Percentiles rank a stretch among this genome's conserved stretches.
These are phyloP conservation scores for Podospora pseudoanserina DNA, from an alignment of 495 filamentous ascomycete species.

Conservation along the genomic window DNA sequence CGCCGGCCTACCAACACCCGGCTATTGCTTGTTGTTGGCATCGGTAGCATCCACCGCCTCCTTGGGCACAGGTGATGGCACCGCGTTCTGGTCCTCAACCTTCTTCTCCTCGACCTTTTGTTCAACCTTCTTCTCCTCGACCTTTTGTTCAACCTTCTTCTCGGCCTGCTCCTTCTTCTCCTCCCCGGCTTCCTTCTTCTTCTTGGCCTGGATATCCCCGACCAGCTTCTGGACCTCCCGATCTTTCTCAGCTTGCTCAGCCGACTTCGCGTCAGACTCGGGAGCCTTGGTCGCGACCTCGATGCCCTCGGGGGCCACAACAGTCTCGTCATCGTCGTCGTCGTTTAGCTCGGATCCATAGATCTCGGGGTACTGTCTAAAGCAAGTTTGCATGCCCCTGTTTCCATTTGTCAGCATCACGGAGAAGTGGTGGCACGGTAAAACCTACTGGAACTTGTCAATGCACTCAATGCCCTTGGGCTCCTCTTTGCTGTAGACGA, in stretches of 20 bases:
- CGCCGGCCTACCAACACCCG: background rate
- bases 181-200: slow-evolving; percentile 2
- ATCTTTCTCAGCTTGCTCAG: slow-evolving; percentile 1
- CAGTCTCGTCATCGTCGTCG: slow-evolving; percentile 57
- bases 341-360: slow-evolving; percentile 89
- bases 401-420: slow-evolving; percentile 19
- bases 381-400: slow-evolving; percentile 96
- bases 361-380: slow-evolving; percentile 82
- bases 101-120: slow-evolving; percentile 12
- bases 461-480: slow-evolving; percentile 99
- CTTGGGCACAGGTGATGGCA: slow-evolving; percentile 16
- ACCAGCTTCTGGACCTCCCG: background rate
- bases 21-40: slow-evolving; percentile 30
- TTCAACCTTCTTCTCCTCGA: slow-evolving; percentile 5
- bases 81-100: background rate
- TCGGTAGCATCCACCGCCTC: slow-evolving; percentile 26
- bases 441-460: slow-evolving; percentile 87
- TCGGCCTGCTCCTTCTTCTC: background rate
- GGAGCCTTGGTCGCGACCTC: slow-evolving; percentile 7
- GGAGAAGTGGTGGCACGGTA: background rate
- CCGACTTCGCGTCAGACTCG: slow-evolving; percentile 10
- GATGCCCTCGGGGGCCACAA: slow-evolving; percentile 13
- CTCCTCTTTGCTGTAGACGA: slow-evolving; percentile 88
- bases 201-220: slow-evolving; percentile 9
- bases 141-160: slow-evolving; percentile 10